Evolutionary conservation across 106 monocot species (phyloP), one percentile per base, ranked within the genome.

Genomic region (Dendrobium officinale): DNA sequence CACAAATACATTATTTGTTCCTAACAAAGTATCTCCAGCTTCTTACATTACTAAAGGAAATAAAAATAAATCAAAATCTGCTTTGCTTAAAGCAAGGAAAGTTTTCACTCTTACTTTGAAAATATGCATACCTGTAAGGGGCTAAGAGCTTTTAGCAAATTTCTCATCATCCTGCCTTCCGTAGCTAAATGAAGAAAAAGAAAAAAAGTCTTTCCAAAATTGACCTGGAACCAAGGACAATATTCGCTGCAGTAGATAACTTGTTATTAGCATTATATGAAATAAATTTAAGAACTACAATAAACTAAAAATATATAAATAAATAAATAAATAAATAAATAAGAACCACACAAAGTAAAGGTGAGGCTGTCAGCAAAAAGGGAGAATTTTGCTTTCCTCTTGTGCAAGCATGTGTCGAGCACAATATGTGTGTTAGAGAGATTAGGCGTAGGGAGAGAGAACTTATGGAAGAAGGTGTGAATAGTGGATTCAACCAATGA

Each of bases 111-210:
- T 15, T 29, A 70, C 10, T 37, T 37, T 13, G 31, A 37, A 22
- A 33, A 70, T 70, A 70, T 70, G 70, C 37, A 70, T 37, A 89
- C 89, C 89, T 89, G 89, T 73, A 89, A 72, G 16, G 89, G 89
- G 72, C 81, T 89, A 70, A 89, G 83, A 72, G 43, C 41, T 80
- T 76, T 48, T 64, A 59, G 77, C 75, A 81, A 81, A 18, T 31
- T 75, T 43, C 56, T 58, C 78, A 55, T 79, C 51, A 55, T 26
- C 40, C n/a, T 84, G 78, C 44, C 80, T 55, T 74, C 68, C 31
- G 43, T 83, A 37, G 58, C 51, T 55, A 55, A 75, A 27, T 77
- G 64, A 79, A 75, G 79, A 61, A 64, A 67, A 55, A 77, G 84
- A 40, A 37, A 86, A 86, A 82, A 86, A 89, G 26, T 15, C 70